Percentiles rank a stretch among this genome's conserved stretches.
Conservation (phyloP, 768 basidiomycete genomes). For the Pholiota microspora region DNA sequence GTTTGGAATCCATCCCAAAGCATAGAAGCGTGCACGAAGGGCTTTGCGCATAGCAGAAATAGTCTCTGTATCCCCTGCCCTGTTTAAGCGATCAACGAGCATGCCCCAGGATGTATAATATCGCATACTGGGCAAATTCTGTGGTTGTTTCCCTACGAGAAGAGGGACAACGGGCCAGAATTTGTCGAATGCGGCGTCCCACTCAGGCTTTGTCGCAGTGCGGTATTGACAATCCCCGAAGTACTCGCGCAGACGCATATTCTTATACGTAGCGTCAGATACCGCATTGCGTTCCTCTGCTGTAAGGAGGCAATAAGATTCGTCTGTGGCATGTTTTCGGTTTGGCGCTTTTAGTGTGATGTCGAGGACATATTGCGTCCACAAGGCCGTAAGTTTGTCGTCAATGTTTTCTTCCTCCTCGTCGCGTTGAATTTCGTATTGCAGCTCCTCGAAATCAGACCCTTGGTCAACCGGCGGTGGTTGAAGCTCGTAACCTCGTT, state of each 20-base stretch:
- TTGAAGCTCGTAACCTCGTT: background rate
- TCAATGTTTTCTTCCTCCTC: conserved; percentile 11
- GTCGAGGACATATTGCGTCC: conserved; percentile 20
- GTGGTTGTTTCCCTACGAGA: background rate
- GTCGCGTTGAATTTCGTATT: background rate
- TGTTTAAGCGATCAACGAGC: background rate
- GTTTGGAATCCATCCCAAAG: conserved; percentile 8
- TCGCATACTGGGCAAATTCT: background rate
- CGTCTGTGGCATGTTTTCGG: background rate
- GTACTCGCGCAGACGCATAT: conserved; percentile 10
- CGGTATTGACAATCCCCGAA: conserved; percentile 7
- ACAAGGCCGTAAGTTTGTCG: conserved; percentile 7
- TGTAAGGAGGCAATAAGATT: conserved; percentile 14
- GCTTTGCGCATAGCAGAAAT: background rate
- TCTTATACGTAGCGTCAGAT: conserved; percentile 11
- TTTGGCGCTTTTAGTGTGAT: conserved; percentile 15
- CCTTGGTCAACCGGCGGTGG: background rate
- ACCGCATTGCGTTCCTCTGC: background rate
- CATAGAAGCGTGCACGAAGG: background rate
- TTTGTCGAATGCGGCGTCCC: conserved; percentile 5
- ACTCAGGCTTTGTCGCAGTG: background rate
- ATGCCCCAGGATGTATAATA: background rate
- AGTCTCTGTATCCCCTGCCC: background rate
- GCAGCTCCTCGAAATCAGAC: conserved; percentile 11
- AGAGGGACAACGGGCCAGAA: background rate